A percentile compares a stretch with the other conserved stretches of the same genome.
These are phyloP conservation scores for Gastrolobium bilobum DNA, from an alignment of 306 rosid genomes.

Conservation along the genomic window DNA sequence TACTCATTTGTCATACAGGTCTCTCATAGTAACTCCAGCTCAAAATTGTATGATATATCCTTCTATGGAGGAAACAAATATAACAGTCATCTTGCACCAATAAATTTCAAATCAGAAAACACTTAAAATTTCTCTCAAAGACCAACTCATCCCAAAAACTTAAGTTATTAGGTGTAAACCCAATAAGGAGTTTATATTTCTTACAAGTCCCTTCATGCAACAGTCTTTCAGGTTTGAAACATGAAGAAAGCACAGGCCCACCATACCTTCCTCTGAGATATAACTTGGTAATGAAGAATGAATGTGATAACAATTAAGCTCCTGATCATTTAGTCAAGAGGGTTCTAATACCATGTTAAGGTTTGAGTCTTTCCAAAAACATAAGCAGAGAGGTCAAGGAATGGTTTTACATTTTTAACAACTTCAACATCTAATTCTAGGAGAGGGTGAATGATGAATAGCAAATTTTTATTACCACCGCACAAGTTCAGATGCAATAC, in stretches of 20 bases:
- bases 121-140: conserved; percentile 30
- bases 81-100: conserved; percentile 10
- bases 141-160: conserved; percentile 14
- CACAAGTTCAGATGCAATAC: not conserved
- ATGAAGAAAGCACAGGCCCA: conserved; percentile 11
- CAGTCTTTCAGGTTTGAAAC: conserved; percentile 10
- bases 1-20: conserved; percentile 33
- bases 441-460: not conserved
- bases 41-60: conserved; percentile 12
- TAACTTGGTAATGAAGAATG: conserved; percentile 6
- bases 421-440: conserved; percentile 12
- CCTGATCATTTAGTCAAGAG: not conserved
- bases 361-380: not conserved
- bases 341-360: conserved; percentile 27
- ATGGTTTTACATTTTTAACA: not conserved
- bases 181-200: conserved; percentile 33
- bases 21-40: conserved; percentile 22
- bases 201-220: not conserved
- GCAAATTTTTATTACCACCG: not conserved
- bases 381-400: not conserved
- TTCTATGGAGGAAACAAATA: conserved; percentile 38
- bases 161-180: conserved; percentile 2
- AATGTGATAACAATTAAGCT: conserved; percentile 1
- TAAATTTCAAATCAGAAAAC: conserved; percentile 25
- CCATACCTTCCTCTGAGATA: not conserved